Base-by-base conservation (phyloP, 345 rosid genomes). In the Salix arbutifolia region DNA sequence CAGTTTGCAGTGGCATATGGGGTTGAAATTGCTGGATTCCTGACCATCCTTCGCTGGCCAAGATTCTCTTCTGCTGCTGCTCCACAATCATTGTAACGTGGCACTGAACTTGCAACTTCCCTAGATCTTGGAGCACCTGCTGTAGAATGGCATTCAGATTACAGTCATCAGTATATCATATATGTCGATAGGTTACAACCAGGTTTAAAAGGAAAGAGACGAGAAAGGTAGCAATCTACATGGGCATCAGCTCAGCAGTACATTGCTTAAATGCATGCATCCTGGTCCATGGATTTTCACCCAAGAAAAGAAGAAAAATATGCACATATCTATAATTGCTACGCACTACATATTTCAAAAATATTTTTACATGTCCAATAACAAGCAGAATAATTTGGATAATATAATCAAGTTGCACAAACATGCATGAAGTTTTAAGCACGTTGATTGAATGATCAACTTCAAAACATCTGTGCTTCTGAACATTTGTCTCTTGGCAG, bases 81-180 rank as follows among this genome's bases (percentile, higher is more conserved):
- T 17, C 91, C 91, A 52, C 98, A 91, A 74, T 90, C 90, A 88
- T 90, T 90, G 85, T 95, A 90, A 42, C 96, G 96, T 77, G 90
- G 77, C 42, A 91, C 94, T 4, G 98, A 89, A 23, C 97, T 86
- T 64, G 91, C 91, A n/a, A 93, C 94, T 82, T 93, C 93, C 65
- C 94, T 96, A 19, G 96, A 96, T 82, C 94, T 86, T 42, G 98
- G 88, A 26, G 88, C 90, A 68, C 91, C 90, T 83, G 92, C 93
- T 80, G 85, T 74, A 79, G 30, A 76, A 78, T 53, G 60, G 12
- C 35, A 52, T 53, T 73, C 30, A 72, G 40, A 38, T 52, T 31
- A 23, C 4, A 64, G 37, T 64, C 53, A 38, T 56, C 46, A 69
- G n/a, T 21, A 70, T 65, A 71, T 62, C 31, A 60, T 52, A 14